Evolutionary conservation across 805 yeast genomes (phyloP), one percentile per base, ranked within the genome.

Genomic region (Starmerella davenportii): DNA sequence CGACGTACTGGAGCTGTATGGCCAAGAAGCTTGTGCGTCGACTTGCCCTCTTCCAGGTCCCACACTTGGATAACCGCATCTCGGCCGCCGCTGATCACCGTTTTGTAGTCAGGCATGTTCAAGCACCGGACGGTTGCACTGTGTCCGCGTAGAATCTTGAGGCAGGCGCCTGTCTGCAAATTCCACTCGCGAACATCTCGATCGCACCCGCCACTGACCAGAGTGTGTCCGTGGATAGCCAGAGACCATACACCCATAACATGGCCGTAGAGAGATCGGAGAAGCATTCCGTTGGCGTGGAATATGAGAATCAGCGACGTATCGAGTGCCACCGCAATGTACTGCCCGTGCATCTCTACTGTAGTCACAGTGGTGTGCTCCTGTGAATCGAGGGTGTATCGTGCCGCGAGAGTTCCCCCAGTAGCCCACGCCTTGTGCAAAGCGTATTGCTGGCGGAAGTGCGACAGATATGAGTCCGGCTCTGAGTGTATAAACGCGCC

Each of bases 161-260:
- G 72, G 56, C 95, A 82, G 57, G 76, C 80, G 19, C 94, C 92
- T 19, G 87, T 70, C 46, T 73, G 65, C 48, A 85, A 68, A 59
- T 87, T 94, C 98, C 98, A 87, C 47, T 87, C 84, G 55, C 95
- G 71, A 18, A 87, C 93, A 29, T 94, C 85, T 53, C 95, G 70
- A 60, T 87, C 98, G 48, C 96, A 95, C 16, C 93, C 82, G 28
- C 96, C 96, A 27, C 92, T 76, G 17, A 87, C 94, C 47, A 87
- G 69, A 50, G 87, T 77, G 52, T 84, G 73, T 32, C 93, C 95
- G 60, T 77, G 82, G 1, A 94, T 81, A 32, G 85, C 78, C 43
- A 90, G 76, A 23, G 93, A 85, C 95, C 96, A 87, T 13, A 90
- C 94, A 30, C 96, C 98, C 66, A 84, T 94, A 37, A 90, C 82